Conservation (phyloP, 2,329 filamentous ascomycete genomes). For the Dothidotthia symphoricarpi region DNA sequence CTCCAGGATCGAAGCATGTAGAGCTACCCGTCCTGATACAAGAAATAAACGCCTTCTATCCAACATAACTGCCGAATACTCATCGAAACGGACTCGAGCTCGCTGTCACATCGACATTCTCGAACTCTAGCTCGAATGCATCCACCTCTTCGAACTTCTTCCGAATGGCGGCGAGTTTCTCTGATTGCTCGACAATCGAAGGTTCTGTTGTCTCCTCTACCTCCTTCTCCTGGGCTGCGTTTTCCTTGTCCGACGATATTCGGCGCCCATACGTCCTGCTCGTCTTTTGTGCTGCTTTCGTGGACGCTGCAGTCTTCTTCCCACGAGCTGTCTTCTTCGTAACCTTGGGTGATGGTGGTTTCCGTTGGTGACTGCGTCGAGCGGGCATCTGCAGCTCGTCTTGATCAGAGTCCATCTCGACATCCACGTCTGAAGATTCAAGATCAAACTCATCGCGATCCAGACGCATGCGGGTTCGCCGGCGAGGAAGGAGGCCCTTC, state of each 20-base stretch:
- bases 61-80: background rate
- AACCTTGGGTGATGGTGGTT: conserved; percentile 22
- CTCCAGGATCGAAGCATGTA: background rate
- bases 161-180: conserved; percentile 45
- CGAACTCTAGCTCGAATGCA: conserved; percentile 53
- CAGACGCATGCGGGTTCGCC: conserved; percentile 30
- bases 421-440: conserved; percentile 37
- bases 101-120: conserved; percentile 45
- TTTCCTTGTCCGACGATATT: conserved; percentile 47
- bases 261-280: conserved; percentile 37
- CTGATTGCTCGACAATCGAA: conserved; percentile 25
- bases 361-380: conserved; percentile 22
- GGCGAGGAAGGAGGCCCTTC: conserved; percentile 47
- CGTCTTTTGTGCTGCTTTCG: conserved; percentile 21
- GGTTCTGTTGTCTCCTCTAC: conserved; percentile 28
- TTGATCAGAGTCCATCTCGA: conserved; percentile 39
- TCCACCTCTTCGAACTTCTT: conserved; percentile 53
- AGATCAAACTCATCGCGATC: conserved; percentile 45
- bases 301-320: conserved; percentile 19
- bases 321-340: conserved; percentile 24
- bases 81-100: conserved; percentile 44
- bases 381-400: conserved; percentile 43
- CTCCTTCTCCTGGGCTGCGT: conserved; percentile 28
- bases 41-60: too few relatives aligned
- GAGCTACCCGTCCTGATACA: background rate